A percentile compares a stretch with the other conserved stretches of the same genome.
Evolutionary conservation across 148 eudicot genomes (phyloP).

Genomic region (Arbutus unedo): DNA sequence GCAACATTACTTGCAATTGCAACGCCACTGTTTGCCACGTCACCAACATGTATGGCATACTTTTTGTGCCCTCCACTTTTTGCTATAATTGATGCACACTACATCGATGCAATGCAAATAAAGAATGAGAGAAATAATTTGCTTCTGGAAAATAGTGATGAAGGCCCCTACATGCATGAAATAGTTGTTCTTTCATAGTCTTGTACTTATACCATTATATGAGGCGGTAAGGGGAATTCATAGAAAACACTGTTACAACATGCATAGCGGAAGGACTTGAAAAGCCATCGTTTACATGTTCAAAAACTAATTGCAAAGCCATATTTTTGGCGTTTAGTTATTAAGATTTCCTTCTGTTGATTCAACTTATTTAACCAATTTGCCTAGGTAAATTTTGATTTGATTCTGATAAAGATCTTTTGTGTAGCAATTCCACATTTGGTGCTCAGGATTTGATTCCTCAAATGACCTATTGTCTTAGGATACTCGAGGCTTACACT

Average conservation of each 20-base stretch:
- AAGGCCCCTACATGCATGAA: not conserved
- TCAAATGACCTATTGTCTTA: not conserved
- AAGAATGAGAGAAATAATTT: not conserved
- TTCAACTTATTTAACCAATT: not conserved
- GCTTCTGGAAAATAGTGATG: not conserved
- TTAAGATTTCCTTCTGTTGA: not conserved
- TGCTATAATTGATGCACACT: not conserved
- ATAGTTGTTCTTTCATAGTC: not conserved
- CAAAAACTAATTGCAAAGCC: not conserved
- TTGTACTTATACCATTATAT: not conserved
- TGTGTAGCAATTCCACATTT: not conserved
- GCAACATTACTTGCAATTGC: slow-evolving; percentile 65
- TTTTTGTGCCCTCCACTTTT: not conserved
- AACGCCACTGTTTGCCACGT: slow-evolving; percentile 58
- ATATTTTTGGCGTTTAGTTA: not conserved
- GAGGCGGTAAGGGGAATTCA: not conserved
- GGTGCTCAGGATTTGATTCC: not conserved
- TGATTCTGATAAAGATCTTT: not conserved
- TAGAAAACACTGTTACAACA: not conserved
- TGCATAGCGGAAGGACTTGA: not conserved
- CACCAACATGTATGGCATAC: slow-evolving; percentile 54
- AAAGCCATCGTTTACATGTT: not conserved
- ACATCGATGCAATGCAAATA: not conserved
- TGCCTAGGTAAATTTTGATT: not conserved
- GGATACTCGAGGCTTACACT: not conserved